These are phyloP conservation scores for Aspergillus udagawae DNA, from an alignment of 2,329 filamentous ascomycete species.

Conservation along the genomic window DNA sequence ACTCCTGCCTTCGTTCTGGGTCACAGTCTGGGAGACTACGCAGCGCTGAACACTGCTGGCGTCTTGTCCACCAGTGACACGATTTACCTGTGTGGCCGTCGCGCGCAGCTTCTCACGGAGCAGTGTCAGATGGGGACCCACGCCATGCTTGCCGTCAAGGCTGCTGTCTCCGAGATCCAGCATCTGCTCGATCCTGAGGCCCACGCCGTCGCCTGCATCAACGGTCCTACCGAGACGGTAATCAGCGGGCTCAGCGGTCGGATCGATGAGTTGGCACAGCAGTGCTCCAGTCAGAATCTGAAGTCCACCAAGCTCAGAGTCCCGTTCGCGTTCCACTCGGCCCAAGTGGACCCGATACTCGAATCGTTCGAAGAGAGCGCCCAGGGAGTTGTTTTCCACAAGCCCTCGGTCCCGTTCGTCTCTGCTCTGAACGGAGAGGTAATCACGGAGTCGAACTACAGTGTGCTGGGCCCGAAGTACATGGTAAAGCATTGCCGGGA, in stretches of 20 bases:
- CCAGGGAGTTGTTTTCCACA: conserved; percentile 36
- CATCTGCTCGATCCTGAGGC: conserved; percentile 27
- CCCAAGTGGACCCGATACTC: conserved; percentile 45
- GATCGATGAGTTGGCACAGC: conserved; percentile 36
- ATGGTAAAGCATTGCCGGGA: conserved; percentile 41
- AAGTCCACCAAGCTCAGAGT: conserved; percentile 42
- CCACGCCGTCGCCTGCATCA: conserved; percentile 39
- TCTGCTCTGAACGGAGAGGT: conserved; percentile 44
- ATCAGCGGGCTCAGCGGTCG: conserved; percentile 36
- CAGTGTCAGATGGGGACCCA: conserved; percentile 41
- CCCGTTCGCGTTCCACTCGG: conserved; percentile 46
- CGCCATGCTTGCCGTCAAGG: conserved; percentile 43
- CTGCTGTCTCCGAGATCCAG: conserved; percentile 31
- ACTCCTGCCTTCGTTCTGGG: conserved; percentile 37
- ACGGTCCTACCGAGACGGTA: conserved; percentile 42
- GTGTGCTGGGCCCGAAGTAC: conserved; percentile 37
- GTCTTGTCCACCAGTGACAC: conserved; percentile 35
- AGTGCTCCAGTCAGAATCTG: conserved; percentile 32
- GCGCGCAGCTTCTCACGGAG: conserved; percentile 39
- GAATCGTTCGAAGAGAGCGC: conserved; percentile 37
- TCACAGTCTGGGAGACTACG: conserved; percentile 42
- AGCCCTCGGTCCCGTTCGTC: conserved; percentile 41
- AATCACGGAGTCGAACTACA: conserved; percentile 30
- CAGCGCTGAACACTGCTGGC: conserved; percentile 38
- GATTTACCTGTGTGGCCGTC: conserved; percentile 38